A percentile compares a stretch with the other conserved stretches of the same genome.
Conservation (phyloP, 2,329 filamentous ascomycete species). For the Fusarium sp. region DNA sequence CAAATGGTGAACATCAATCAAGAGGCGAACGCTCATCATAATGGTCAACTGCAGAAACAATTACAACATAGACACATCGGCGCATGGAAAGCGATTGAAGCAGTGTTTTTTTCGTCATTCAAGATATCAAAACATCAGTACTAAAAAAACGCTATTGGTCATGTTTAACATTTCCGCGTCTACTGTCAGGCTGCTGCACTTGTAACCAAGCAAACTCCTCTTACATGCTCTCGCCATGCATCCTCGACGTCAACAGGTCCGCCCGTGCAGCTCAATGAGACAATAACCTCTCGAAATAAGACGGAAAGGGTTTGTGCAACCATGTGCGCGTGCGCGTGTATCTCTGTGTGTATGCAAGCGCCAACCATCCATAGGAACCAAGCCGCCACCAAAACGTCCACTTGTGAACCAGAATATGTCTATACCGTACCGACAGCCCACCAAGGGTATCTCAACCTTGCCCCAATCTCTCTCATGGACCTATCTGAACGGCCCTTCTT, state of each 20-base stretch:
- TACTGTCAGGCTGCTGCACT: slow-evolving; percentile 18
- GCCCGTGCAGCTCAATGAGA: slow-evolving; percentile 21
- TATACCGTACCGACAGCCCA: slow-evolving; percentile 50
- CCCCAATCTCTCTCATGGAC: slow-evolving; percentile 27
- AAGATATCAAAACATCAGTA: background rate
- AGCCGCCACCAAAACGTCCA: slow-evolving; percentile 21
- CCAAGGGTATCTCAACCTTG: slow-evolving; percentile 52
- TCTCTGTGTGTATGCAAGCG: slow-evolving; percentile 28
- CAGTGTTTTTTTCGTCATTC: background rate
- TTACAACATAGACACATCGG: slow-evolving; percentile 14
- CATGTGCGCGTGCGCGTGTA: slow-evolving; percentile 32
- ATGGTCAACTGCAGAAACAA: background rate
- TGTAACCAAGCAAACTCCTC: slow-evolving; percentile 34
- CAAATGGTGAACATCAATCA: slow-evolving; percentile 28
- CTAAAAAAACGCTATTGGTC: slow-evolving; percentile 20
- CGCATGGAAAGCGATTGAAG: slow-evolving; percentile 22
- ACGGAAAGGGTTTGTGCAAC: slow-evolving; percentile 23
- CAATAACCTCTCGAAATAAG: slow-evolving; percentile 16
- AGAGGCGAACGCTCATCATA: slow-evolving; percentile 20
- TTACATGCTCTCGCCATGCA: slow-evolving; percentile 29
- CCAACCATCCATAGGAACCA: slow-evolving; percentile 27
- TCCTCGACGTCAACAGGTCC: slow-evolving; percentile 18
- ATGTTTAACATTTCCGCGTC: slow-evolving; percentile 37
- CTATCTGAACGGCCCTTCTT: slow-evolving; percentile 33
- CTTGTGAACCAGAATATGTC: slow-evolving; percentile 47